Evolutionary conservation across 2,329 filamentous ascomycete genomes (phyloP).

Genomic region (Hypoxylon sp.): DNA sequence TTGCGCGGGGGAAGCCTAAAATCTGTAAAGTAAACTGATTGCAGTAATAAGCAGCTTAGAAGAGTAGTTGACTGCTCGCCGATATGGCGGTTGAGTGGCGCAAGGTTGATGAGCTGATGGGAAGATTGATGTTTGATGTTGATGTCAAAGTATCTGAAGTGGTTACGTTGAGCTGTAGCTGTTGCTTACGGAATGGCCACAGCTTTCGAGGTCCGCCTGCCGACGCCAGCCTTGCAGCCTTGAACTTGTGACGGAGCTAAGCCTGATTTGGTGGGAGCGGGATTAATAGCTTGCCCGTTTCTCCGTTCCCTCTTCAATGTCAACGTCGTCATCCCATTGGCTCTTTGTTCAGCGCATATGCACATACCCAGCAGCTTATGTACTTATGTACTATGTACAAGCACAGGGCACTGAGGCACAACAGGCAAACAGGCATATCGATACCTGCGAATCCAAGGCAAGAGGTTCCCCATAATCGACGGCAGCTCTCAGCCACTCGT

Average conservation of each 20-base stretch:
- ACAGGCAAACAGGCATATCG: too few relatives aligned
- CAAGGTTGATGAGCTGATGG: neutral
- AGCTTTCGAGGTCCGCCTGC: constrained; percentile 21
- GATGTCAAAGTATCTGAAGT: constrained; percentile 13
- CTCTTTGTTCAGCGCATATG: constrained; percentile 12
- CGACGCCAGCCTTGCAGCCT: constrained; percentile 46
- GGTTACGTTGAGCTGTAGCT: constrained; percentile 15
- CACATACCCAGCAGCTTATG: too few relatives aligned
- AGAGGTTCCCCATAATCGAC: constrained; percentile 10
- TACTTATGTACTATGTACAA: too few relatives aligned
- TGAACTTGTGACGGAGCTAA: constrained; percentile 18
- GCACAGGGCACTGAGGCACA: too few relatives aligned
- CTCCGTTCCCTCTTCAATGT: neutral
- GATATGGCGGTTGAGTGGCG: neutral
- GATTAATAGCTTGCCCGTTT: constrained; percentile 28
- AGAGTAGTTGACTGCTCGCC: neutral
- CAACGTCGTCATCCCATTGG: constrained; percentile 24
- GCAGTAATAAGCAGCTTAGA: neutral
- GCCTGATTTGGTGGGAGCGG: constrained; percentile 20
- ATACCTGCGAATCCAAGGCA: constrained; percentile 27
- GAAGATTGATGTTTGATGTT: constrained; percentile 1
- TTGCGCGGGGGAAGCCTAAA: neutral
- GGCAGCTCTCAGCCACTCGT: constrained; percentile 19
- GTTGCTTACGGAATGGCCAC: constrained; percentile 20
- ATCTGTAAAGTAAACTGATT: neutral